Evolutionary conservation across 176 grass and related monocot genomes (phyloP).

Genomic region (Musa itinerans): DNA sequence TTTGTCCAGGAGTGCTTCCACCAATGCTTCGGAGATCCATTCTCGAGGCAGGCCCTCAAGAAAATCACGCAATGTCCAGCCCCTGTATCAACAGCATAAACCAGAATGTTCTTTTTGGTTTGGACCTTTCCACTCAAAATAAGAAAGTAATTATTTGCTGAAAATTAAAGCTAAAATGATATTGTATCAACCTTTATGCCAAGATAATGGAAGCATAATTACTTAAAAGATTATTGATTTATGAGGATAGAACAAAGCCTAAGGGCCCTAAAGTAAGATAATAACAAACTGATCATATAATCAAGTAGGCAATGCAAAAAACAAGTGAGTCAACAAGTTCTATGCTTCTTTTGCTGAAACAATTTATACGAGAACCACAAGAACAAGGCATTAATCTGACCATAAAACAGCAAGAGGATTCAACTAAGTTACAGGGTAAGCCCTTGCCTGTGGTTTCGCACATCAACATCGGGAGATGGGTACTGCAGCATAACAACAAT

Average conservation of each 20-base stretch:
- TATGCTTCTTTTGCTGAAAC: not conserved
- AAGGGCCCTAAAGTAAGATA: too few species aligned
- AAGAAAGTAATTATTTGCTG: not conserved
- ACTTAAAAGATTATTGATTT: not conserved
- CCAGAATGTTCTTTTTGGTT: not conserved
- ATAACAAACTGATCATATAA: too few species aligned
- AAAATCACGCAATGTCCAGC: slow-evolving; percentile 82
- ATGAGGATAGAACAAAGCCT: not conserved
- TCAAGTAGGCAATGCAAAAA: not conserved
- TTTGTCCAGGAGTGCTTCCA: slow-evolving; percentile 86
- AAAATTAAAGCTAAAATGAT: not conserved
- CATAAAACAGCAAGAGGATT: slow-evolving; percentile 3
- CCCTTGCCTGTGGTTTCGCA: slow-evolving; percentile 92
- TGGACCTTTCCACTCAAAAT: not conserved
- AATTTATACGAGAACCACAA: not conserved
- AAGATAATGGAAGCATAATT: not conserved
- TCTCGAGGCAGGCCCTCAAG: slow-evolving; percentile 92
- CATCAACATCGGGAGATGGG: slow-evolving; percentile 69
- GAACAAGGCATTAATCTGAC: not conserved
- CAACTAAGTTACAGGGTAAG: slow-evolving; percentile 6
- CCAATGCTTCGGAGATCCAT: slow-evolving; percentile 98
- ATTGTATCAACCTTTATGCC: not conserved
- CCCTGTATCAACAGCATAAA: slow-evolving; percentile 40
- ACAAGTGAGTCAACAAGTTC: not conserved
- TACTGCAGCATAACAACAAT: slow-evolving; percentile 83